These are phyloP conservation scores for Yamadazyma taylorii DNA, from an alignment of 1,139 yeast genomes.

Conservation along the genomic window DNA sequence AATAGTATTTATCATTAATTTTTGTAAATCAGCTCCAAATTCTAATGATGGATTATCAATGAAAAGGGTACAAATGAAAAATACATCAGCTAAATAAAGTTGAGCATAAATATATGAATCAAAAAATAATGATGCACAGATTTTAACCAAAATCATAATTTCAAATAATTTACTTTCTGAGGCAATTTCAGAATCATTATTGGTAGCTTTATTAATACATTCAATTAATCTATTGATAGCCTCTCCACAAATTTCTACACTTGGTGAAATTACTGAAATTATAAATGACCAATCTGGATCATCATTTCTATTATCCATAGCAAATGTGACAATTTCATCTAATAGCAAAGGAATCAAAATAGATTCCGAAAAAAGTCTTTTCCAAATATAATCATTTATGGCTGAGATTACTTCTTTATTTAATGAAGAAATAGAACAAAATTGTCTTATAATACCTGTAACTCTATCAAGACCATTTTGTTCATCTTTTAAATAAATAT, in stretches of 20 bases:
- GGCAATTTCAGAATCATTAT: constrained; percentile 54
- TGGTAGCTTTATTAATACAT: constrained; percentile 50
- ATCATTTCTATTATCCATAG: constrained; percentile 74
- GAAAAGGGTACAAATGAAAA: constrained; percentile 67
- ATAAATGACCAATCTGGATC: constrained; percentile 67
- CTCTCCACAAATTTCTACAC: constrained; percentile 70
- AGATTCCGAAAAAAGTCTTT: constrained; percentile 61
- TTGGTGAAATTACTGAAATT: constrained; percentile 67
- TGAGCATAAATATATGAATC: constrained; percentile 68
- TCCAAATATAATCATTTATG: constrained; percentile 65
- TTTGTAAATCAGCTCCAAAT: constrained; percentile 65
- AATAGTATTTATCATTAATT: constrained; percentile 64
- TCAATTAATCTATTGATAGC: constrained; percentile 55
- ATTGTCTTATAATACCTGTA: constrained; percentile 60
- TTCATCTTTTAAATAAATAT: constrained; percentile 54
- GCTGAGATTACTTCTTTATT: constrained; percentile 39
- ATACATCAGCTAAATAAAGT: constrained; percentile 69
- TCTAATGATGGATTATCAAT: constrained; percentile 74
- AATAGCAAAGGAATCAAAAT: constrained; percentile 57
- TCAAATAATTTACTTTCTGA: constrained; percentile 70
- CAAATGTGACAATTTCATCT: constrained; percentile 72
- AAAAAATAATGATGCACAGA: constrained; percentile 68
- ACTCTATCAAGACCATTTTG: constrained; percentile 61
- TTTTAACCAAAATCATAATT: constrained; percentile 64
- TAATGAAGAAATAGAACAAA: constrained; percentile 61